phyloP scores from a whole-genome alignment of 2,329 filamentous ascomycete species.

The Botrytis fabae region DNA sequence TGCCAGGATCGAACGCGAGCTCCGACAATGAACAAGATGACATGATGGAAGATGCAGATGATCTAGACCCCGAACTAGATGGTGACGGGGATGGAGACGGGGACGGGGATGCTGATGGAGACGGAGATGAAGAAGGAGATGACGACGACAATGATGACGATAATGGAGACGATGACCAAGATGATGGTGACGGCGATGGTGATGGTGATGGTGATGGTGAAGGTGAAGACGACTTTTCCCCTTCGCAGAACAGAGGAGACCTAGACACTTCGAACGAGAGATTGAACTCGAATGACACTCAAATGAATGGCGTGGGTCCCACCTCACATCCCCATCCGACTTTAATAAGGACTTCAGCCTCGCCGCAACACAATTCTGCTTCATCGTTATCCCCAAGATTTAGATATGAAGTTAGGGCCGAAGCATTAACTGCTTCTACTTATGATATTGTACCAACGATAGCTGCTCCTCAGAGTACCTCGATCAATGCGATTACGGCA shows the following conservation, averaged over 20 bases:
- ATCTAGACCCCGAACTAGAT: conserved; percentile 41
- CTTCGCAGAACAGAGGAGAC: conserved; percentile 35
- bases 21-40: conserved; percentile 58
- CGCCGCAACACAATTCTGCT: conserved; percentile 38
- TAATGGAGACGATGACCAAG: conserved; percentile 40
- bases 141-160: conserved; percentile 44
- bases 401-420: conserved; percentile 68
- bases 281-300: conserved; percentile 37
- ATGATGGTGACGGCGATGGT: conserved; percentile 38
- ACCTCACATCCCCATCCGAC: conserved; percentile 38
- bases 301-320: conserved; percentile 36
- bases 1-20: conserved; percentile 45
- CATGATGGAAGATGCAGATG: conserved; percentile 53
- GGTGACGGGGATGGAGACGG: conserved; percentile 44
- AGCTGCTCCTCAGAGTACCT: conserved; percentile 92
- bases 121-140: conserved; percentile 45
- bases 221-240: conserved; percentile 55
- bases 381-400: conserved; percentile 46
- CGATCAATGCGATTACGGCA: conserved; percentile 87
- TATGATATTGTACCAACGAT: conserved; percentile 98
- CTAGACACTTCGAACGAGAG: conserved; percentile 36
- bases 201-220: conserved; percentile 46
- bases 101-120: conserved; percentile 40
- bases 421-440: conserved; percentile 73
- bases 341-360: conserved; percentile 38